Evolutionary conservation across 768 basidiomycete genomes (phyloP).

Genomic region (Panus rudis): DNA sequence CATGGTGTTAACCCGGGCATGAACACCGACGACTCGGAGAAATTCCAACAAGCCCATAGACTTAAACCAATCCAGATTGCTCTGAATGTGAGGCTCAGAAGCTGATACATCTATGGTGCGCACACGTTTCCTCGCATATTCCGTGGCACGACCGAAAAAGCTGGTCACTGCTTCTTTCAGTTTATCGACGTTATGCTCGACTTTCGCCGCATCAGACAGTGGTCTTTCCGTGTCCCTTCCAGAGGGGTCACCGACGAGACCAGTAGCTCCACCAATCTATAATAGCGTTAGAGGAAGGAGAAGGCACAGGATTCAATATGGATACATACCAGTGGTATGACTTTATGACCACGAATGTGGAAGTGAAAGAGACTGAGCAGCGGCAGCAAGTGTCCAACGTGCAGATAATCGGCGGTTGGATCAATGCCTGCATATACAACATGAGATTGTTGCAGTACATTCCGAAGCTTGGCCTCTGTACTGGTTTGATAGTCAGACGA

Average conservation of each 20-base stretch:
- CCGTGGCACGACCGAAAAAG: conserved; percentile 64
- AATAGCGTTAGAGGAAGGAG: conserved; percentile 2
- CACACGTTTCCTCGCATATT: conserved; percentile 45
- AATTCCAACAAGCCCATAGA: conserved; percentile 76
- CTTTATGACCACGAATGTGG: conserved; percentile 72
- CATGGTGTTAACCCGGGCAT: conserved; percentile 85
- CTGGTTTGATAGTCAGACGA: neutral
- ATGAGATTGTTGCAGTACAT: conserved; percentile 21
- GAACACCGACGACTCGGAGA: conserved; percentile 70
- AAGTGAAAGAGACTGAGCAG: conserved; percentile 86
- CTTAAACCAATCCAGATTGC: conserved; percentile 77
- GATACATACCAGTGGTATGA: conserved; percentile 75
- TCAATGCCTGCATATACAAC: conserved; percentile 87
- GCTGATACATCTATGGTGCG: neutral
- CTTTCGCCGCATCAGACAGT: conserved; percentile 49
- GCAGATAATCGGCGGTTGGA: conserved; percentile 83
- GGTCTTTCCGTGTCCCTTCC: conserved; percentile 80
- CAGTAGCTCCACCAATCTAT: conserved; percentile 94
- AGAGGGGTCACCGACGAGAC: conserved; percentile 94
- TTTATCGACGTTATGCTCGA: conserved; percentile 56
- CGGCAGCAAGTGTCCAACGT: conserved; percentile 91
- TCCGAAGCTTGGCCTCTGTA: conserved; percentile 8
- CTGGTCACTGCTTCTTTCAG: conserved; percentile 58
- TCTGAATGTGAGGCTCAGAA: conserved; percentile 31
- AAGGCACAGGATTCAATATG: neutral